phyloP scores from a whole-genome alignment of 371 early-diverging fungal genomes.

The Rhizopus delemar region DNA sequence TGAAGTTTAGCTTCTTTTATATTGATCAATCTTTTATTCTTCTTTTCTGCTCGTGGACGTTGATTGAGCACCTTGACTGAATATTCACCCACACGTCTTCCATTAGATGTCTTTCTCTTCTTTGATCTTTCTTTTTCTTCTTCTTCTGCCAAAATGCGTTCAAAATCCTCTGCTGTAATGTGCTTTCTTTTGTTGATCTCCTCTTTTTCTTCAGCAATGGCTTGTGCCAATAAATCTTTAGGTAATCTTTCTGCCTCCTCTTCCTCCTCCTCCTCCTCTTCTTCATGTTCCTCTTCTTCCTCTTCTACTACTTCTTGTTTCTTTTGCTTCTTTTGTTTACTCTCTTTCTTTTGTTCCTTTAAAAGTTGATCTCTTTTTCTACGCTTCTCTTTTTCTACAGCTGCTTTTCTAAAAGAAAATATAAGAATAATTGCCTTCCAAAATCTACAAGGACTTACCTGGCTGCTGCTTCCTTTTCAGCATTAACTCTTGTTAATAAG shows the following conservation, averaged over 20 bases:
- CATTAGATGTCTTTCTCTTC: slow-evolving; percentile 13
- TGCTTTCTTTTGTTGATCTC: slow-evolving; percentile 40
- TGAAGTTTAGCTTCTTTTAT: slow-evolving; percentile 33
- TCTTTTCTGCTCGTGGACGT: slow-evolving; percentile 39
- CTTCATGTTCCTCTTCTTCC: slow-evolving; percentile 5
- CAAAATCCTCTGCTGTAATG: slow-evolving; percentile 50
- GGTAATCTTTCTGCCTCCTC: slow-evolving; percentile 31
- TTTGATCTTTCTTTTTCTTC: slow-evolving; percentile 31
- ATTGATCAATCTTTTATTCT: slow-evolving; percentile 25
- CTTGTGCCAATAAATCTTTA: slow-evolving; percentile 36
- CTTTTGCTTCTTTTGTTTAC: slow-evolving; percentile 32
- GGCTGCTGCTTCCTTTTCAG: slow-evolving; percentile 43
- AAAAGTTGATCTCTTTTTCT: slow-evolving; percentile 44
- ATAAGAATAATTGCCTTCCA: background rate
- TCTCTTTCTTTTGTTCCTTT: slow-evolving; percentile 50
- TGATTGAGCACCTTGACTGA: slow-evolving; percentile 51
- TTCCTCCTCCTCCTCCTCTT: slow-evolving; percentile 21
- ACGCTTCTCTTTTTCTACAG: slow-evolving; percentile 45
- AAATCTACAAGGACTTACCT: slow-evolving; percentile 27
- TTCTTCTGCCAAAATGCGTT: slow-evolving; percentile 46
- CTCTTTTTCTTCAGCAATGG: slow-evolving; percentile 40
- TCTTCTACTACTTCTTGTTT: slow-evolving; percentile 17
- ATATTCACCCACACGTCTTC: slow-evolving; percentile 46
- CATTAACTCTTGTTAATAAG: slow-evolving; percentile 26
- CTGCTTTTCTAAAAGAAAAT: slow-evolving; percentile 25